These are phyloP conservation scores for Ustulina deusta DNA, from an alignment of 2,329 filamentous ascomycete genomes.

Conservation along the genomic window DNA sequence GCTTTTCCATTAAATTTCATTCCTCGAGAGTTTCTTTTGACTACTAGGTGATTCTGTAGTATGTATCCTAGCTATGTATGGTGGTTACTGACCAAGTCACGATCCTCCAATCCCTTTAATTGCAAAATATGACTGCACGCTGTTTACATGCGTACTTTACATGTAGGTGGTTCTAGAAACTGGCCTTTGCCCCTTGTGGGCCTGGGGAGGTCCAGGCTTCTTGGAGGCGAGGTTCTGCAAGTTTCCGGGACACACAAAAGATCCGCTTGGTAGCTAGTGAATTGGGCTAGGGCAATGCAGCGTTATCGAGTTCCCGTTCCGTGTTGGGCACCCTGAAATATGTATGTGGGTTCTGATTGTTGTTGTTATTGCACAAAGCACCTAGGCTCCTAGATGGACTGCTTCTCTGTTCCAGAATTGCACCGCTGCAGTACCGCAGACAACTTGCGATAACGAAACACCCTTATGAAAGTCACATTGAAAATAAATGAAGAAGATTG, in stretches of 20 bases:
- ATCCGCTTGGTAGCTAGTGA: background rate
- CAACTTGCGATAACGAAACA: no score
- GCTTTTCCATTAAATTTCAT: no score
- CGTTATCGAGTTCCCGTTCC: background rate
- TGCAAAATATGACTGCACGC: background rate
- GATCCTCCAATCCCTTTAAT: background rate
- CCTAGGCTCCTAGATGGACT: no score
- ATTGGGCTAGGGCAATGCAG: background rate
- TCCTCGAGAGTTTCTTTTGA: no score
- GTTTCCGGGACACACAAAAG: background rate
- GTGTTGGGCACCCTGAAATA: no score
- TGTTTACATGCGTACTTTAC: background rate
- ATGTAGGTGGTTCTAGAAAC: background rate
- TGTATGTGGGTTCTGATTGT: background rate
- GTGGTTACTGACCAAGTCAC: no score
- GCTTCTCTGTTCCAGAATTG: no score
- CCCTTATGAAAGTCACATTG: no score
- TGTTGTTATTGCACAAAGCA: no score
- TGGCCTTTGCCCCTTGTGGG: background rate
- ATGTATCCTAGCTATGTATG: no score
- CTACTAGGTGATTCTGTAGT: background rate
- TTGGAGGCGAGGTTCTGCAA: background rate
- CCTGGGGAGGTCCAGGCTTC: background rate
- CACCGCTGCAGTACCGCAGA: no score
- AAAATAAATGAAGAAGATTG: no score